These are phyloP conservation scores for Myrica gale DNA, from an alignment of 306 rosid genomes.

Conservation along the genomic window DNA sequence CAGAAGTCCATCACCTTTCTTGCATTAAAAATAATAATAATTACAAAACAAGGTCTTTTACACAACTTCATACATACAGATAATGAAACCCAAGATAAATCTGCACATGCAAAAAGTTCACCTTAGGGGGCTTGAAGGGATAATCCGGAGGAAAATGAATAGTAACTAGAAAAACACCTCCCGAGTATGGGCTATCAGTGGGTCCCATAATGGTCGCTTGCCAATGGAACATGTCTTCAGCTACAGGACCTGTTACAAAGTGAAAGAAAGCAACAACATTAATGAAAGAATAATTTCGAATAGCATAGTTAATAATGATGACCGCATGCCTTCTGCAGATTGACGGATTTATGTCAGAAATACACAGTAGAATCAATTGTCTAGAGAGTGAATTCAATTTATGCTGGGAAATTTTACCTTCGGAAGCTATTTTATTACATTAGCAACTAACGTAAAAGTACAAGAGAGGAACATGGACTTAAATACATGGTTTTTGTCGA, in stretches of 20 bases:
- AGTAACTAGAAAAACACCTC: conserved; percentile 68
- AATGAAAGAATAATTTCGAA: not conserved
- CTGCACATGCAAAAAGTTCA: conserved; percentile 20
- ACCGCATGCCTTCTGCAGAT: not conserved
- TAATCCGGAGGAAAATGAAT: conserved; percentile 30
- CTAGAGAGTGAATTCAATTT: not conserved
- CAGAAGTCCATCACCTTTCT: not conserved
- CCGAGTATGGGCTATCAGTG: conserved; percentile 68
- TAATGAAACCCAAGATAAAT: not conserved
- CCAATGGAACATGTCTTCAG: conserved; percentile 63
- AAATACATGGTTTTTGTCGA: not conserved
- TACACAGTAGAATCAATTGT: not conserved
- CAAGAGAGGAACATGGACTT: not conserved
- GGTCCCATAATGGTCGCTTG: conserved; percentile 47
- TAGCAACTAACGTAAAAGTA: not conserved
- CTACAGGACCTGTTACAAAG: conserved; percentile 56
- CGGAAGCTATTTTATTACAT: not conserved
- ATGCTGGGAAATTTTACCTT: not conserved
- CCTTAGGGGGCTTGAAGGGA: conserved; percentile 84
- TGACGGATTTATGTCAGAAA: not conserved
- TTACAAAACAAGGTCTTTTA: not conserved
- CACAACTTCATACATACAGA: conserved; percentile 5
- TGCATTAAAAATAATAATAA: not conserved
- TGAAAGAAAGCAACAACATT: not conserved
- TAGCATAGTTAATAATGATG: not conserved